Percentiles rank a stretch among this genome's conserved stretches.
Conservation (phyloP, 1,284 basidiomycete species). For the Cutaneotrichosporon spelunceum region DNA sequence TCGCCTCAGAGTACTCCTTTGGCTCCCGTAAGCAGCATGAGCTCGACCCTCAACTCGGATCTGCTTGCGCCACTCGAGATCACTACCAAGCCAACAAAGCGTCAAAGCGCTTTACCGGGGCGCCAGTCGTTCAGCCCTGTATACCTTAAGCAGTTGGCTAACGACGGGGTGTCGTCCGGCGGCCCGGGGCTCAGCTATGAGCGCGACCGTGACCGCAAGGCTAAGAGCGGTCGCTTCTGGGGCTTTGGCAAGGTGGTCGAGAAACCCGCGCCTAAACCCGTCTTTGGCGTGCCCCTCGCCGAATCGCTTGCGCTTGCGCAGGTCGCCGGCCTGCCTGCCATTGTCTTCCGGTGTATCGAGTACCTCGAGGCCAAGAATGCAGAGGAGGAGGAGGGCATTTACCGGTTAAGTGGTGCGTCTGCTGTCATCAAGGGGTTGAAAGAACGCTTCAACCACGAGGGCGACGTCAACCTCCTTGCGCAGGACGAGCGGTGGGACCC, state of each 20-base stretch:
- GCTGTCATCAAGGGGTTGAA: conserved; percentile 91
- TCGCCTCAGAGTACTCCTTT: conserved; percentile 1
- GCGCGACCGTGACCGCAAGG: conserved; percentile 74
- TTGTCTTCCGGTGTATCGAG: conserved; percentile 89
- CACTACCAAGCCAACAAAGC: conserved; percentile 34
- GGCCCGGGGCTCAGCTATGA: conserved; percentile 30
- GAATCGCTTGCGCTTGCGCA: conserved; percentile 85
- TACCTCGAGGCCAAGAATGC: conserved; percentile 87
- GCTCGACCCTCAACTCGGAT: conserved; percentile 19
- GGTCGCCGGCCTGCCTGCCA: conserved; percentile 85
- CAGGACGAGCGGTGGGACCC: conserved; percentile 90
- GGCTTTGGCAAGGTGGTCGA: conserved; percentile 58
- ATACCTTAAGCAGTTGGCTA: conserved; percentile 43
- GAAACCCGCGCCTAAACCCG: conserved; percentile 61
- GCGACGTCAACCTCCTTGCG: conserved; percentile 79
- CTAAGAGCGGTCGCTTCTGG: conserved; percentile 85
- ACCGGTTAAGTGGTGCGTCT: conserved; percentile 85
- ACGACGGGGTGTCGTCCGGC: conserved; percentile 27
- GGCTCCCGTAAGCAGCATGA: conserved; percentile 2
- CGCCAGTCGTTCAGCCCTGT: conserved; percentile 37
- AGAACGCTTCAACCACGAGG: conserved; percentile 92
- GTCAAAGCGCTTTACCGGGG: conserved; percentile 46
- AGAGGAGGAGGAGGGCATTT: conserved; percentile 95
- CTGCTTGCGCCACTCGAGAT: conserved; percentile 20
- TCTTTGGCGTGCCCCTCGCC: conserved; percentile 84